Conservation (phyloP, 2,329 filamentous ascomycete species). For the Colletotrichum orchidophilum region DNA sequence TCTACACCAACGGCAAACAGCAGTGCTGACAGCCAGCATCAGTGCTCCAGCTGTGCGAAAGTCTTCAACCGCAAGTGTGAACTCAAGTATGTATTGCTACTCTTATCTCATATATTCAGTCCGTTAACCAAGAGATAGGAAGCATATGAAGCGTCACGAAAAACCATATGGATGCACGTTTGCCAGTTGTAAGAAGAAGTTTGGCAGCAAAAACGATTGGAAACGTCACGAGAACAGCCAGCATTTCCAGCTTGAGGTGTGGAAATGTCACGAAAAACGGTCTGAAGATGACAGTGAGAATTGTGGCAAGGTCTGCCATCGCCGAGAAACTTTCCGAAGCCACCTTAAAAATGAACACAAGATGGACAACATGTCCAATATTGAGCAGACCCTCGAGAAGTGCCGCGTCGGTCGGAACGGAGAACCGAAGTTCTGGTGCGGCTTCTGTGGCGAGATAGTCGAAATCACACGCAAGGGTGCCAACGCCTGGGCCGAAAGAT, state of each 20-base stretch:
- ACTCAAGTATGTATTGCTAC: conserved; percentile 58
- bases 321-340: conserved; percentile 65
- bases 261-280: conserved; percentile 68
- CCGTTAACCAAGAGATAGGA: conserved; percentile 60
- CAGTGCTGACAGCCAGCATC: conserved; percentile 1
- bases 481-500: conserved; percentile 66
- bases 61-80: conserved; percentile 61
- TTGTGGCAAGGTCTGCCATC: conserved; percentile 69
- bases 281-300: conserved; percentile 22
- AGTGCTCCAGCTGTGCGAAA: conserved; percentile 52
- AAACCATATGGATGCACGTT: conserved; percentile 87
- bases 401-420: conserved; percentile 72
- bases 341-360: conserved; percentile 68
- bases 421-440: conserved; percentile 83
- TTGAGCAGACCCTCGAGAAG: conserved; percentile 57
- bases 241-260: conserved; percentile 77
- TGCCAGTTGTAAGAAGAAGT: conserved; percentile 72
- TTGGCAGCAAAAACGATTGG: conserved; percentile 96
- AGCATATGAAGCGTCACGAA: conserved; percentile 84
- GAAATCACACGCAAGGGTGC: conserved; percentile 57
- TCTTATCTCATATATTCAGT: background rate
- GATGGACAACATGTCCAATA: conserved; percentile 39
- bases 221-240: conserved; percentile 88
- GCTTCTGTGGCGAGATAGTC: conserved; percentile 75
- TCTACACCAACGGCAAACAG: conserved; percentile 1